These are phyloP conservation scores for Takashimella koratensis DNA, from an alignment of 1,284 basidiomycete genomes.

Conservation along the genomic window DNA sequence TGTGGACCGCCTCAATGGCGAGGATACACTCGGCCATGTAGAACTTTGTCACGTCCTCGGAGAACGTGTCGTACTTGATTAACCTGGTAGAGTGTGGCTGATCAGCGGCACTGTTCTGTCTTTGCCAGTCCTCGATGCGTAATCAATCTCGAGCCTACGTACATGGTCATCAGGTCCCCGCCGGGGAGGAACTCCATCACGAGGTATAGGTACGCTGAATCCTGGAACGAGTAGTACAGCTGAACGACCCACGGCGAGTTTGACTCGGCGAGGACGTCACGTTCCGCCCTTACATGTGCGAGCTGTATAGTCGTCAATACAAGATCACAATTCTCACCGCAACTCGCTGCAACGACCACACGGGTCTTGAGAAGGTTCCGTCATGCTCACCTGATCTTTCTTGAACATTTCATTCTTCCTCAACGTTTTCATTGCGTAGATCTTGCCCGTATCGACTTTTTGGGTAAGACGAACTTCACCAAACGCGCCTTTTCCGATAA, in stretches of 20 bases:
- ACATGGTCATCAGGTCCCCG: slow-evolving; percentile 84
- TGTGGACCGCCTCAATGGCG: slow-evolving; percentile 96
- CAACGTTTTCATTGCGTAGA: slow-evolving; percentile 99
- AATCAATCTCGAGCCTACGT: too few relatives aligned
- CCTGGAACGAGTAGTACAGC: slow-evolving; percentile 98
- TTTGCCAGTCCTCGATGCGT: too few relatives aligned
- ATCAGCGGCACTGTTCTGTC: too few relatives aligned
- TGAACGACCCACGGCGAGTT: slow-evolving; percentile 99
- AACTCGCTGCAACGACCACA: too few relatives aligned
- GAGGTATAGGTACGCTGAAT: slow-evolving; percentile 89
- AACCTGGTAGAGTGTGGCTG: slow-evolving; percentile 74
- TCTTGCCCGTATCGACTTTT: slow-evolving; percentile 95
- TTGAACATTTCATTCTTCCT: slow-evolving; percentile 99
- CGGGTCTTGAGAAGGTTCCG: too few relatives aligned
- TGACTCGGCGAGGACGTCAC: slow-evolving; percentile 94
- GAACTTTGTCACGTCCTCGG: slow-evolving; percentile 96
- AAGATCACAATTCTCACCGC: neutral
- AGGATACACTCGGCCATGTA: slow-evolving; percentile 99
- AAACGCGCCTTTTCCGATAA: slow-evolving; percentile 98
- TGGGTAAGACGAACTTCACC: slow-evolving; percentile 96
- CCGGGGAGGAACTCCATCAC: slow-evolving; percentile 99
- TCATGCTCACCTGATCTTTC: slow-evolving; percentile 90
- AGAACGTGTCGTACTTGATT: slow-evolving; percentile 99
- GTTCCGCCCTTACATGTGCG: slow-evolving; percentile 96
- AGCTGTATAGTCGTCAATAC: slow-evolving; percentile 62